A percentile compares a stretch with the other conserved stretches of the same genome.
phyloP scores from a whole-genome alignment of 345 rosid genomes.

The Camelina sativa region DNA sequence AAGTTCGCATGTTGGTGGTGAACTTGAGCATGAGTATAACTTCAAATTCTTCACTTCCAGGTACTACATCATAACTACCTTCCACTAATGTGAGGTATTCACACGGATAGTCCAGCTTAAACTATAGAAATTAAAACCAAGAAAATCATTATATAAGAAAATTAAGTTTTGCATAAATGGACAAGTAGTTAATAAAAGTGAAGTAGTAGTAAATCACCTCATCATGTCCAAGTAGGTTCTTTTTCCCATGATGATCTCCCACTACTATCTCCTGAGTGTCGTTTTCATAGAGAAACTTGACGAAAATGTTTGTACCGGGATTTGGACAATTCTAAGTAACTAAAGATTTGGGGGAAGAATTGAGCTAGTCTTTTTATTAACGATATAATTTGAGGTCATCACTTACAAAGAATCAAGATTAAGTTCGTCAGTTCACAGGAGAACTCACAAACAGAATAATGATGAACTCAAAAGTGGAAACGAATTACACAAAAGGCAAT shows the following conservation, averaged over 20 bases:
- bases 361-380: too few relatives aligned
- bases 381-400: too few relatives aligned
- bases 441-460: too few relatives aligned
- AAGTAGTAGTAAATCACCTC: neutral
- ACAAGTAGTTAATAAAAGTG: too few relatives aligned
- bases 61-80: neutral
- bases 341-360: too few relatives aligned
- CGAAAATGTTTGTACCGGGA: too few relatives aligned
- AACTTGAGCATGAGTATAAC: constrained; percentile 15
- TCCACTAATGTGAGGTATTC: neutral
- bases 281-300: neutral
- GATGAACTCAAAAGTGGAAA: too few relatives aligned
- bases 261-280: neutral
- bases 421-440: too few relatives aligned
- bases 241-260: neutral
- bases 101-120: neutral
- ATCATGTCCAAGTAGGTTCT: neutral
- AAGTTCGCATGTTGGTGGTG: constrained; percentile 1
- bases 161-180: neutral
- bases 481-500: too few relatives aligned
- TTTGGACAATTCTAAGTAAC: too few relatives aligned
- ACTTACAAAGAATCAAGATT: too few relatives aligned
- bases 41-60: neutral
- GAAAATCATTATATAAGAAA: neutral
- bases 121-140: neutral